phyloP scores from a whole-genome alignment of 371 early-diverging fungal species.

The Rhizopus arrhizus region DNA sequence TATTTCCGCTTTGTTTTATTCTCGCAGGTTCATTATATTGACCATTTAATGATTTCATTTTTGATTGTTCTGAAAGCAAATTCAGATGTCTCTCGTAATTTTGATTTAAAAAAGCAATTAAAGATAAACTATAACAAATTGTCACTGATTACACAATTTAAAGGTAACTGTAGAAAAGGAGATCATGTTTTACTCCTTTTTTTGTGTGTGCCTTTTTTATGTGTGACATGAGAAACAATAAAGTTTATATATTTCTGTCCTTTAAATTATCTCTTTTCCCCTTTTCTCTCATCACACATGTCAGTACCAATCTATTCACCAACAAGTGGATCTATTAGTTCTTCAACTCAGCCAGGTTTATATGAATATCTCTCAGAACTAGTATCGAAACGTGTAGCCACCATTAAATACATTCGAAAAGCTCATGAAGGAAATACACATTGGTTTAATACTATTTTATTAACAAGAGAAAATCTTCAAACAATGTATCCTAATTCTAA shows the following conservation, averaged over 20 bases:
- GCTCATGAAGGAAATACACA: slow-evolving; percentile 60
- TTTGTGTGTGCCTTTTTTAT: background rate
- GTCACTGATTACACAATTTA: too few relatives aligned
- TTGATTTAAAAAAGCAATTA: too few relatives aligned
- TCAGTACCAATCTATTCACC: slow-evolving; percentile 23
- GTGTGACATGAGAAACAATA: background rate
- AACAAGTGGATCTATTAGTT: background rate
- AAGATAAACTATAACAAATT: too few relatives aligned
- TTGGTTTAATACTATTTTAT: slow-evolving; percentile 64
- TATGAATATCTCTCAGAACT: slow-evolving; percentile 60
- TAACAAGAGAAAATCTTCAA: slow-evolving; percentile 54
- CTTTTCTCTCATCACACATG: background rate
- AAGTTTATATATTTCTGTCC: background rate
- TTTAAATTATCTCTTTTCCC: background rate
- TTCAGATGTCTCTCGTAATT: too few relatives aligned
- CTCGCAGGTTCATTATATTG: too few relatives aligned
- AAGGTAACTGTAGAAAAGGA: too few relatives aligned
- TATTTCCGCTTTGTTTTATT: too few relatives aligned
- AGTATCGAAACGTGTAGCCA: slow-evolving; percentile 67
- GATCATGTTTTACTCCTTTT: too few relatives aligned
- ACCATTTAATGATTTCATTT: too few relatives aligned
- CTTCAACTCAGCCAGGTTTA: slow-evolving; percentile 32
- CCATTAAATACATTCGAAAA: slow-evolving; percentile 64
- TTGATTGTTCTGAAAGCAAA: too few relatives aligned
- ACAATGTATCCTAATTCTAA: slow-evolving; percentile 41